Percentiles rank a stretch among this genome's conserved stretches.
phyloP scores from a whole-genome alignment of 352 stramenopile genomes.

The Globisporangium mamillatum region DNA sequence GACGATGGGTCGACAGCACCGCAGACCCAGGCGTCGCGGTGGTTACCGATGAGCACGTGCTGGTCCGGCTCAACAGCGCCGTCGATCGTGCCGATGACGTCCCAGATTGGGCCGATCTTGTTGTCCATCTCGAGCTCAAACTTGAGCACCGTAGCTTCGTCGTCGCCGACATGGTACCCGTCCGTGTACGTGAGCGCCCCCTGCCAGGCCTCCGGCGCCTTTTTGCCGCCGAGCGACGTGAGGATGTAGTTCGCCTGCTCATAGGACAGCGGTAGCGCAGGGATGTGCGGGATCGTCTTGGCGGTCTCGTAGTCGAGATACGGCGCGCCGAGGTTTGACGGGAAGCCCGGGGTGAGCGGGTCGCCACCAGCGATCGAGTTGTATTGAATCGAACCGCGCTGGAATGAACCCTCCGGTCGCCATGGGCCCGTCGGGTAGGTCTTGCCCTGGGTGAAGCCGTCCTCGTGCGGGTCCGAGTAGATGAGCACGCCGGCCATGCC shows the following conservation, averaged over 20 bases:
- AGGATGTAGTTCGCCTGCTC: constrained; percentile 80
- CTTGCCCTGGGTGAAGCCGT: constrained; percentile 62
- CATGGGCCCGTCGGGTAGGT: constrained; percentile 82
- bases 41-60: constrained; percentile 87
- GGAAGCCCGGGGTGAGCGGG: constrained; percentile 48
- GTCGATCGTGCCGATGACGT: constrained; percentile 84
- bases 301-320: constrained; percentile 43
- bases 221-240: constrained; percentile 50
- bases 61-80: constrained; percentile 55
- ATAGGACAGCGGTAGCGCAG: constrained; percentile 72
- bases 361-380: constrained; percentile 72
- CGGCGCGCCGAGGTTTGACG: constrained; percentile 37
- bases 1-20: constrained; percentile 84
- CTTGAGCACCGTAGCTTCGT: constrained; percentile 55
- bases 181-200: constrained; percentile 52
- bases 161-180: constrained; percentile 74
- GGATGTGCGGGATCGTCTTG: constrained; percentile 65
- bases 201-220: constrained; percentile 52
- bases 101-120: constrained; percentile 75
- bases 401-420: constrained; percentile 71
- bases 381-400: constrained; percentile 86
- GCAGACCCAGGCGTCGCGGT: constrained; percentile 91
- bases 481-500: constrained; percentile 81
- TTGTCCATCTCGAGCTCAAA: constrained; percentile 80
- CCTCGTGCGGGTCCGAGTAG: constrained; percentile 87